Percentiles rank a stretch among this genome's conserved stretches.
Evolutionary conservation across 129 eudicot species (phyloP).

Genomic region (Ambrosia trifida): DNA sequence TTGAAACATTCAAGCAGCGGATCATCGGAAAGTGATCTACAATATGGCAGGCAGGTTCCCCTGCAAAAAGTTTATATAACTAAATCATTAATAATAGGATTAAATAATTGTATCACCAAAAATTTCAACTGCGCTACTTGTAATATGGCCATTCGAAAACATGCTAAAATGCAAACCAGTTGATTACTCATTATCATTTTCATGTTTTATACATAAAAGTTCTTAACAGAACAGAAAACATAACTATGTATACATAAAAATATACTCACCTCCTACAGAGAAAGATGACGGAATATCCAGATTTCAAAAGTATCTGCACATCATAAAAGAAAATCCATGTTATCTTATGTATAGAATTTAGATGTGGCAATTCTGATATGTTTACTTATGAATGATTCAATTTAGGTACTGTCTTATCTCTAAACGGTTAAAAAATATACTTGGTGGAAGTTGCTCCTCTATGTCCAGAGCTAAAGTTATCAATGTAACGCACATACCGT

Average conservation of each 20-base stretch:
- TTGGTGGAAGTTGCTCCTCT: constrained; percentile 98
- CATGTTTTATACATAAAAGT: constrained; percentile 17
- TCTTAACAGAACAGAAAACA: background rate
- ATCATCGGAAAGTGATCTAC: constrained; percentile 91
- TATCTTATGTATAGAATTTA: background rate
- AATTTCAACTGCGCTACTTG: background rate
- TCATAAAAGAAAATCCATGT: constrained; percentile 12
- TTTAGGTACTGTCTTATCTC: background rate
- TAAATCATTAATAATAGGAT: background rate
- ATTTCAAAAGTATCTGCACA: constrained; percentile 78
- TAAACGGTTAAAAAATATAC: constrained; percentile 38
- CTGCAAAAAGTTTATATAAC: constrained; percentile 39
- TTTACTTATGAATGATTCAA: background rate
- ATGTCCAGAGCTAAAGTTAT: constrained; percentile 96
- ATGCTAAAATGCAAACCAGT: background rate
- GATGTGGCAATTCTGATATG: background rate
- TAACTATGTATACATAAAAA: background rate
- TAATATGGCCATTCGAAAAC: background rate
- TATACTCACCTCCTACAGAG: constrained; percentile 66
- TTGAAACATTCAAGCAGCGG: constrained; percentile 87
- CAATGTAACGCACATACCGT: constrained; percentile 95
- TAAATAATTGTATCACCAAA: background rate
- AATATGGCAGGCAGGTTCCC: constrained; percentile 93
- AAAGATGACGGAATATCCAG: constrained; percentile 87
- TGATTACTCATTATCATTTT: background rate